Base-by-base conservation (phyloP, 2,329 filamentous ascomycete species). In the Zalaria obscura region DNA sequence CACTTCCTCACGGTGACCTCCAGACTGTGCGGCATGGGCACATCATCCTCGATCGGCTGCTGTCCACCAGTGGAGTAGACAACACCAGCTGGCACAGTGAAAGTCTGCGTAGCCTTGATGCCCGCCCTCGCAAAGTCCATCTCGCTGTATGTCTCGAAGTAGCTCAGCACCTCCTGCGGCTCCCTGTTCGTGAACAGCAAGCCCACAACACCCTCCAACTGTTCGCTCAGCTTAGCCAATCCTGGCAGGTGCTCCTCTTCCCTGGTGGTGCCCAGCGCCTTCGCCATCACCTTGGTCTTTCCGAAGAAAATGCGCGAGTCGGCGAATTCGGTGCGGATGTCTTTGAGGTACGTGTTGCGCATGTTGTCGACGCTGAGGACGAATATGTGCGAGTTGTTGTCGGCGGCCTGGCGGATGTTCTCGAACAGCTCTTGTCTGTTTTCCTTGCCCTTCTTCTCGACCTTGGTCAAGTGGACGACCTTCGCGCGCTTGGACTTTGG, bases 281-380 rank as follows among this genome's bases (percentile, higher is more conserved):
- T 89, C 54, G 84, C 80, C 87, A 96, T 96, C 63, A 98, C 88
- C 68, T 96, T 96, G 45, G 89, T 96, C 71, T 96, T 98, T 67
- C 89, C 91, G 66, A 95, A 96, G 77, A 96, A 96, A 61, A 98
- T 70, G 54, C 88, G 77, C 69, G 83, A 83, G 67, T 95, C 87
- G 39, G 72, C 72, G 53, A 95, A 79, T 55, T 94, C 82, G 50
- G 78, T 75, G 52, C 89, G 80, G 52, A 96, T 84, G 55, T 86
- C 78, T 69, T 95, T 94, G 56, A 96, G 69, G 64, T 94, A 88
- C 53, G 80, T 93, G 69, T 98, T 98, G 62, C 91, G 86, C 86
- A 94, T 94, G 70, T 96, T 95, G 60, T 93, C 84, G 52, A 98
- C 80, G 56, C 76, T 75, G 63, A 98, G 93, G 59, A 95, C 84